Evolutionary conservation across 208 protist species (phyloP), one percentile per base, ranked within the genome.

Genomic region (Histomonas meleagridis): DNA sequence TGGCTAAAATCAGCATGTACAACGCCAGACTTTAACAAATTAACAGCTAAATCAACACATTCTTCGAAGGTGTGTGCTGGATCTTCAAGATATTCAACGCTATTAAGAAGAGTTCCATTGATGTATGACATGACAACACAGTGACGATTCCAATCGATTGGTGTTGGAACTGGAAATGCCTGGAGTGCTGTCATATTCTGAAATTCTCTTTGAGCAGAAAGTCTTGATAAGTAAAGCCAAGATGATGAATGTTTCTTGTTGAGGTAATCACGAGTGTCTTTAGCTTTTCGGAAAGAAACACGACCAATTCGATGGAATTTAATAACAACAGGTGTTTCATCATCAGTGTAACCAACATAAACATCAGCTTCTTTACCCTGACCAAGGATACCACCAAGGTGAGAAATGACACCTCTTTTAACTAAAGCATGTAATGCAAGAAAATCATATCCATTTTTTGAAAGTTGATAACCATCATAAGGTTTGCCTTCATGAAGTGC

Each of bases 301-400:
- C 98, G 96, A n/a, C 98, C 98, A 0, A 99, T 95, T 43, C 98
- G 94, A 93, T 95, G 93, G 38, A 96, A 91, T 90, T 96, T 95
- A 48, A 96, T 72, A 43, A 62, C 91, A 16, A 93, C 51, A 79
- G 95, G 91, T 26, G 76, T 62, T 35, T 95, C 96, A 0, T 96
- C 94, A 57, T 96, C 95, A 91, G 96, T 95, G 12, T 92, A 94
- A 26, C 97, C 97, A 46, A 97, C 93, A 91, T 97, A 97, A 62
- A 98, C 97, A 94, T 98, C 97, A 0, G 97, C 98, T 94, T 99
- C 98, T 94, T 99, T 99, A 48, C 98, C 98, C 53, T 99, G 98
- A 91, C 98, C 98, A 79, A 99, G 97, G 78, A 98, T 95, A 93
- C 96, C 96, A 40, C 96, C 98, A 32, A 99, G 95, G 55, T 94